phyloP scores from a whole-genome alignment of 306 rosid species.

The Cucurbita maxima region DNA sequence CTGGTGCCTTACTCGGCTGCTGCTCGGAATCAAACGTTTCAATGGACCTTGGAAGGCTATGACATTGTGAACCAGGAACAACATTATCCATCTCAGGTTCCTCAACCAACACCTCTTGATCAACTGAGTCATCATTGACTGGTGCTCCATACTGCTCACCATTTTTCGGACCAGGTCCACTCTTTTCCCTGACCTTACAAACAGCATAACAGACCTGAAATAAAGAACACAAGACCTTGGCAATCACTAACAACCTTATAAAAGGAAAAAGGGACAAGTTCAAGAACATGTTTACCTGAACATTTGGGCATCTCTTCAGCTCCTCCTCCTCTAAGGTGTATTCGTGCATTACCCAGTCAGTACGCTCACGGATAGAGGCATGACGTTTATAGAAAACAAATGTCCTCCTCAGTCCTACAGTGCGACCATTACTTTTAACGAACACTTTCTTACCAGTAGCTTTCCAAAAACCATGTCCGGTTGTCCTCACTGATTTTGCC shows the following conservation, averaged over 20 bases:
- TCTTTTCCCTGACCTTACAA: conserved; percentile 69
- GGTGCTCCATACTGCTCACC: conserved; percentile 96
- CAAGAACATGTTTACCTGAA: conserved; percentile 32
- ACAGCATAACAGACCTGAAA: conserved; percentile 76
- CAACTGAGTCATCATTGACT: conserved; percentile 27
- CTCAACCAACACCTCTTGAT: conserved; percentile 12
- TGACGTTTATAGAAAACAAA: conserved; percentile 70
- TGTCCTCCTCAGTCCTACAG: conserved; percentile 70
- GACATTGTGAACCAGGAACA: conserved; percentile 18
- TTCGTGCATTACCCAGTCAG: conserved; percentile 97
- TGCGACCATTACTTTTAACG: conserved; percentile 36
- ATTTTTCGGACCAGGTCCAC: conserved; percentile 91
- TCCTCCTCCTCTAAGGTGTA: conserved; percentile 78
- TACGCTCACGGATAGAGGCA: conserved; percentile 66
- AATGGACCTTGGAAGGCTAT: conserved; percentile 11
- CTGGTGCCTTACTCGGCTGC: conserved; percentile 27
- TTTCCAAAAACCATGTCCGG: conserved; percentile 79
- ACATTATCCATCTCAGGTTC: conserved; percentile 32
- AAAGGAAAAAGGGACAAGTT: not conserved
- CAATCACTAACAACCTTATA: not conserved
- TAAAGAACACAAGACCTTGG: not conserved
- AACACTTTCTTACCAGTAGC: conserved; percentile 63
- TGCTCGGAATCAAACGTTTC: not conserved
- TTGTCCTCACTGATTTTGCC: conserved; percentile 66
- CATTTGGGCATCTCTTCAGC: conserved; percentile 48